Base-by-base conservation (phyloP, 306 rosid species). In the Lupinus albus region DNA sequence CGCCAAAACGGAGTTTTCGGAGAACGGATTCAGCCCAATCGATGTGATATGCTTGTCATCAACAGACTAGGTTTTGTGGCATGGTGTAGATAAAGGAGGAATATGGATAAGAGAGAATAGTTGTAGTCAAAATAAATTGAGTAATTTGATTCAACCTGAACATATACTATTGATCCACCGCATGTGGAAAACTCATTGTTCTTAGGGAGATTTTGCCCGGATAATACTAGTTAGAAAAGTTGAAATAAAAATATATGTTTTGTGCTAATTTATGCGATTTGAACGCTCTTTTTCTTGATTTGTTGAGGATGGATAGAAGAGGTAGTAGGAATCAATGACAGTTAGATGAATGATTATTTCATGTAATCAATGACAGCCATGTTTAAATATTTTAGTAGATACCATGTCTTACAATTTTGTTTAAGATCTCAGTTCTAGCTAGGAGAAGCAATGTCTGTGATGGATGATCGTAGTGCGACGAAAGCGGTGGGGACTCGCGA, bases 11-110 rank as follows among this genome's bases (percentile, higher is more conserved):
- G 6, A 47, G 15, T 50, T 89, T 80, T 50, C 78, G 78, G 44
- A 86, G 96, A 79, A 69, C 71, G 13, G 70, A 76, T 70, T 86
- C 96, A 63, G 16, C 65, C 11, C 41, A 72, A 69, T 71, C 87
- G 81, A 67, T 67, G 67, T 72, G 68, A 41, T 81, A 16, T 66
- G 52, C 66, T 60, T 45, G 41, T 21, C 16, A 21, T 56, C 17
- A 54, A 25, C 55, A 38, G 17, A 20, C 38, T 13, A 39, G 56
- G 44, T 47, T 67, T 74, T 72, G 59, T 13, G 68, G 62, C 67
- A 50, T 54, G 62, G 33, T 69, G 77, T 79, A 77, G 53, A 77
- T 72, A 76, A 52, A 12, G 65, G 52, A 53, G 57, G 35, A 28
- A 36, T 28, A 54, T 55, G 50, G 35, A 11, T 39, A 41, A 72